phyloP scores from a whole-genome alignment of 306 rosid genomes.

The Lotus japonicus region DNA sequence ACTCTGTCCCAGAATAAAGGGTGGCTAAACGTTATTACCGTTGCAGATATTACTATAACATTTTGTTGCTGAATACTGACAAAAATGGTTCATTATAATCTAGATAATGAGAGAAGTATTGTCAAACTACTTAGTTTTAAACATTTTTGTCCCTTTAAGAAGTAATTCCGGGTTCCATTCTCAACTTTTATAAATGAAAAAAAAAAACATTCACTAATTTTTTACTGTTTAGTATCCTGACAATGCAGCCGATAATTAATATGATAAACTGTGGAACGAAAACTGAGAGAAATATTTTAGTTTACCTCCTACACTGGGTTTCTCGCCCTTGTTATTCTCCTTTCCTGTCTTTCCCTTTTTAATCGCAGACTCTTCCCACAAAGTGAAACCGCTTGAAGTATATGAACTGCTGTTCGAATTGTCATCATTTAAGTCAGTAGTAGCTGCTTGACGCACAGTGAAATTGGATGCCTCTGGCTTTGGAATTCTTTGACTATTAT shows the following conservation, averaged over 20 bases:
- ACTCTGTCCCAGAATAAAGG: conserved; percentile 28
- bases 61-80: no score
- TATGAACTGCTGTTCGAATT: conserved; percentile 82
- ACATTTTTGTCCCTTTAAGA: no score
- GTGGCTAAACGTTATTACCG: conserved; percentile 10
- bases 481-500: conserved; percentile 55
- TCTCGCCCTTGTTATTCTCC: conserved; percentile 63
- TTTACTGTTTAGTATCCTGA: no score
- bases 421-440: conserved; percentile 61
- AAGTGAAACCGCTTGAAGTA: conserved; percentile 75
- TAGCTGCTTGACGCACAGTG: conserved; percentile 49
- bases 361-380: conserved; percentile 82
- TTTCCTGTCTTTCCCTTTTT: conserved; percentile 89
- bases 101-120: no score
- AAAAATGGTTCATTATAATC: no score
- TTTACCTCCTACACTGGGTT: conserved; percentile 51
- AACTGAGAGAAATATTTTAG: background rate
- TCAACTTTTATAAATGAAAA: no score
- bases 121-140: no score
- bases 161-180: no score
- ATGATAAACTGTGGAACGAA: no score
- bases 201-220: no score
- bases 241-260: no score
- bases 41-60: background rate
- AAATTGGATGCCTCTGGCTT: conserved; percentile 64